phyloP scores from a whole-genome alignment of 352 stramenopile genomes.

The Phytophthora pluvialis region DNA sequence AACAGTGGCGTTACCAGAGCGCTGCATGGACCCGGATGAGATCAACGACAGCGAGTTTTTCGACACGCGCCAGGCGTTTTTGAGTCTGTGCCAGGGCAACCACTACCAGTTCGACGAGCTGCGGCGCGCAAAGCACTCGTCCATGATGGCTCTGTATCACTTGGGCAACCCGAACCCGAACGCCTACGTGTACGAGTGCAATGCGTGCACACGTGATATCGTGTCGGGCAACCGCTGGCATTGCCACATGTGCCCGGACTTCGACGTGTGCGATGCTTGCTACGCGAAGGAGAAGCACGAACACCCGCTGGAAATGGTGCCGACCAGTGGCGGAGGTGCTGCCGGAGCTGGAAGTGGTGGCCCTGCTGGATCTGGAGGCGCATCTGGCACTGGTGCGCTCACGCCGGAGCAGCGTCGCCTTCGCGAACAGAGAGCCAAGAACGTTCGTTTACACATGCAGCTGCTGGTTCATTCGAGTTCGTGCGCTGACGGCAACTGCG shows the following conservation, averaged over 20 bases:
- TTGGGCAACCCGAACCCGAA: slow-evolving; percentile 95
- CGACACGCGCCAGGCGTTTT: slow-evolving; percentile 97
- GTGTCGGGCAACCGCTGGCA: slow-evolving; percentile 89
- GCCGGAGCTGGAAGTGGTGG: slow-evolving; percentile 16
- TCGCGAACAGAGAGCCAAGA: slow-evolving; percentile 92
- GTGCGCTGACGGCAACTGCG: slow-evolving; percentile 93
- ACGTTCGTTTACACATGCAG: slow-evolving; percentile 98
- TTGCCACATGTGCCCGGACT: slow-evolving; percentile 89
- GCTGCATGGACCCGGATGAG: slow-evolving; percentile 82
- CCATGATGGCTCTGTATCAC: slow-evolving; percentile 99
- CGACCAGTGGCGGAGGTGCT: slow-evolving; percentile 53
- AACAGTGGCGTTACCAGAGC: slow-evolving; percentile 65
- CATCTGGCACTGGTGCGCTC: slow-evolving; percentile 36
- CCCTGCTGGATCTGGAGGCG: slow-evolving; percentile 27
- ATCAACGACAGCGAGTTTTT: slow-evolving; percentile 92
- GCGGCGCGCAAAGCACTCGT: slow-evolving; percentile 98
- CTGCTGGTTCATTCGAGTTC: slow-evolving; percentile 97
- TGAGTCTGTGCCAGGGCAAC: slow-evolving; percentile 97
- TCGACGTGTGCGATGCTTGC: slow-evolving; percentile 90
- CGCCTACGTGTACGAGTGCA: slow-evolving; percentile 89
- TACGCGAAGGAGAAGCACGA: slow-evolving; percentile 86
- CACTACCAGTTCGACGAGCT: slow-evolving; percentile 99
- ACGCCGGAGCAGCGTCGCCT: slow-evolving; percentile 71
- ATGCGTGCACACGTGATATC: slow-evolving; percentile 86
- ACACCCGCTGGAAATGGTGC: slow-evolving; percentile 83